These are phyloP conservation scores for Neophaeococcomyces aloes DNA, from an alignment of 2,329 filamentous ascomycete species.

Conservation along the genomic window DNA sequence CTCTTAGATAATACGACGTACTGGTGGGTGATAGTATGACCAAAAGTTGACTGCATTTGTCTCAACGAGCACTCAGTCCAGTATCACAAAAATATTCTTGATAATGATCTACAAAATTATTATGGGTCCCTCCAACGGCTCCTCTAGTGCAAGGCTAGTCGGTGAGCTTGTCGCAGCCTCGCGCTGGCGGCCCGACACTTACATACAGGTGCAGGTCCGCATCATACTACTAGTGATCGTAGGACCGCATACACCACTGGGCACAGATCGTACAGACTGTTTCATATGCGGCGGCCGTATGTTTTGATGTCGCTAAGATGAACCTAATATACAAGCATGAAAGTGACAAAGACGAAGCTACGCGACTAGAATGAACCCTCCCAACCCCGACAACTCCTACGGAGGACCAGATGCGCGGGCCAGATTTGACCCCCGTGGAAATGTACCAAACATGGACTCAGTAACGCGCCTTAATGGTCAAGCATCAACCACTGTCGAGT, in stretches of 20 bases:
- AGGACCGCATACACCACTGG: no score
- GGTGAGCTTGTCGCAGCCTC: no score
- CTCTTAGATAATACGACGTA: no score
- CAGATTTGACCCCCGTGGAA: constrained; percentile 1
- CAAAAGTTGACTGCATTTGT: no score
- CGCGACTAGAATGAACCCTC: constrained; percentile 4
- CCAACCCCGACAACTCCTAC: neutral
- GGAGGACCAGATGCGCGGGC: constrained; percentile 4
- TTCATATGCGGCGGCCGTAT: neutral
- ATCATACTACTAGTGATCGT: neutral
- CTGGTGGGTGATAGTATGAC: no score
- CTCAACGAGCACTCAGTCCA: no score
- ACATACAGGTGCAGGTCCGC: neutral
- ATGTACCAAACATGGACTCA: neutral
- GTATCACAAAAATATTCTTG: no score
- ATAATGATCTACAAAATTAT: no score
- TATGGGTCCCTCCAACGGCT: no score
- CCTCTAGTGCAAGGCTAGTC: no score
- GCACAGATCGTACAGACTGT: no score
- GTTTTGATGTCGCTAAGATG: neutral
- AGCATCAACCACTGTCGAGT: constrained; percentile 8
- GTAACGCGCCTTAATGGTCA: constrained; percentile 3
- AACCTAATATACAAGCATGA: neutral
- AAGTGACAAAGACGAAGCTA: neutral
- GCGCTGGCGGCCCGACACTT: no score